These are phyloP conservation scores for Suhomyces yuchorum DNA, from an alignment of 1,139 yeast species.

Conservation along the genomic window DNA sequence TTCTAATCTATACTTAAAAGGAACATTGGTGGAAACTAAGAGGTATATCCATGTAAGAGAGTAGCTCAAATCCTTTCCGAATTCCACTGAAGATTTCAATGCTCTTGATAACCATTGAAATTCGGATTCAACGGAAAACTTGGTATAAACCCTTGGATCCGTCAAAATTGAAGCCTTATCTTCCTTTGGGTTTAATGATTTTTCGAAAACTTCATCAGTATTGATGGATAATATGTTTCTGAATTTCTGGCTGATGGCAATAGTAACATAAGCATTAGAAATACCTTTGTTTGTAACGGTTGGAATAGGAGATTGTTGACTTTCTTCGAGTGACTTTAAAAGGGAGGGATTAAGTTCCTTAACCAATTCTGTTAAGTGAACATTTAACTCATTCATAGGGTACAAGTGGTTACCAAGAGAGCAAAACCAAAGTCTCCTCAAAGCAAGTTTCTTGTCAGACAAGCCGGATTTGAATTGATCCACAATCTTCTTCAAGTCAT, in stretches of 20 bases:
- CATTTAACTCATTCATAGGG: slow-evolving; percentile 6
- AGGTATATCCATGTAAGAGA: slow-evolving; percentile 48
- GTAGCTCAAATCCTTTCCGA: slow-evolving; percentile 18
- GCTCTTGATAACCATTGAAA: slow-evolving; percentile 56
- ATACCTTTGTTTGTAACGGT: slow-evolving; percentile 51
- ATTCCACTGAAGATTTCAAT: slow-evolving; percentile 25
- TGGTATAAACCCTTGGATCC: slow-evolving; percentile 50
- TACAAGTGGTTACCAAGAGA: slow-evolving; percentile 42
- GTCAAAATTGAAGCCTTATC: slow-evolving; percentile 50
- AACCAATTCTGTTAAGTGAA: slow-evolving; percentile 14
- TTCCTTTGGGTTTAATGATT: slow-evolving; percentile 29
- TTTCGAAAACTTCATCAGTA: slow-evolving; percentile 21
- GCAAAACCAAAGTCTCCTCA: slow-evolving; percentile 70
- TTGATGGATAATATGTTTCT: slow-evolving; percentile 11
- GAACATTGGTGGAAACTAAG: slow-evolving; percentile 39
- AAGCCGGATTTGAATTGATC: slow-evolving; percentile 58
- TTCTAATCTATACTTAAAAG: slow-evolving; percentile 33
- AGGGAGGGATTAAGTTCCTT: slow-evolving; percentile 33
- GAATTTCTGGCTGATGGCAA: slow-evolving; percentile 20
- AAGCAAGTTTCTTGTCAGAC: slow-evolving; percentile 59
- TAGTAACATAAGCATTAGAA: slow-evolving; percentile 48
- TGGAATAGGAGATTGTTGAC: slow-evolving; percentile 50
- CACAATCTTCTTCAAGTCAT: slow-evolving; percentile 17
- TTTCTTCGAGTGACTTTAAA: slow-evolving; percentile 43
- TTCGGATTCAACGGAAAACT: slow-evolving; percentile 47